Conservation (phyloP, 2,329 filamentous ascomycete species). For the Hymenotorrendiella dingleyae region DNA sequence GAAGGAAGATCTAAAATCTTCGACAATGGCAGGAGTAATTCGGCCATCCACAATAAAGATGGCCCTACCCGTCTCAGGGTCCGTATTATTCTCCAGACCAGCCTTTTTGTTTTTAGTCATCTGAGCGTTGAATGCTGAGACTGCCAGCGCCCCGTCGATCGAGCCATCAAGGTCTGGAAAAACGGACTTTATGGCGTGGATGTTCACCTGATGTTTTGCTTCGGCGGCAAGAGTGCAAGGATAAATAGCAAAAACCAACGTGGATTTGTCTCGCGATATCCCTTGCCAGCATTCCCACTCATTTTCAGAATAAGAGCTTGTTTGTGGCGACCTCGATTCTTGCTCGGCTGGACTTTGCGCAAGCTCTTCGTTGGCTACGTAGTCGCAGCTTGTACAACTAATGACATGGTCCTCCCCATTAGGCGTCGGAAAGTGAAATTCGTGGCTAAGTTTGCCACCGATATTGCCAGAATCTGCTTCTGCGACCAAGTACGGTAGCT, state of each 20-base stretch:
- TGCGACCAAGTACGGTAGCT: slow-evolving; percentile 76
- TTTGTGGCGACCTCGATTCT: background rate
- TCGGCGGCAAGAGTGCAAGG: background rate
- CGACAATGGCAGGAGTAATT: slow-evolving; percentile 11
- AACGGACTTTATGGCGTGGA: slow-evolving; percentile 59
- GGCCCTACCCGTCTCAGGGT: slow-evolving; percentile 32
- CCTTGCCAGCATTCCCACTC: slow-evolving; percentile 46
- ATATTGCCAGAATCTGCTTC: slow-evolving; percentile 94
- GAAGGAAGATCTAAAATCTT: background rate
- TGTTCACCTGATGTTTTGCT: slow-evolving; percentile 39
- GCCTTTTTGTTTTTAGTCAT: background rate
- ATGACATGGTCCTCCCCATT: slow-evolving; percentile 84
- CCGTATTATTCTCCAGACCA: background rate
- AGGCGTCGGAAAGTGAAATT: slow-evolving; percentile 78
- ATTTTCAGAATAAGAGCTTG: background rate
- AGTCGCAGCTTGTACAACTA: slow-evolving; percentile 65
- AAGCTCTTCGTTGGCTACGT: slow-evolving; percentile 85
- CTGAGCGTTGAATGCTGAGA: slow-evolving; percentile 36
- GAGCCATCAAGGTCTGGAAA: slow-evolving; percentile 65
- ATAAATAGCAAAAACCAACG: slow-evolving; percentile 62
- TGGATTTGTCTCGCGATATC: slow-evolving; percentile 60
- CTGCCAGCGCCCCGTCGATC: slow-evolving; percentile 51
- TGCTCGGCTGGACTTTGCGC: slow-evolving; percentile 36
- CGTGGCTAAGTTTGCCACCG: slow-evolving; percentile 87
- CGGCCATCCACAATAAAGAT: slow-evolving; percentile 36